Evolutionary conservation across 225 moss, liverwort and hornwort genomes (phyloP), one percentile per base, ranked within the genome.

Genomic region (Ulota crispa): DNA sequence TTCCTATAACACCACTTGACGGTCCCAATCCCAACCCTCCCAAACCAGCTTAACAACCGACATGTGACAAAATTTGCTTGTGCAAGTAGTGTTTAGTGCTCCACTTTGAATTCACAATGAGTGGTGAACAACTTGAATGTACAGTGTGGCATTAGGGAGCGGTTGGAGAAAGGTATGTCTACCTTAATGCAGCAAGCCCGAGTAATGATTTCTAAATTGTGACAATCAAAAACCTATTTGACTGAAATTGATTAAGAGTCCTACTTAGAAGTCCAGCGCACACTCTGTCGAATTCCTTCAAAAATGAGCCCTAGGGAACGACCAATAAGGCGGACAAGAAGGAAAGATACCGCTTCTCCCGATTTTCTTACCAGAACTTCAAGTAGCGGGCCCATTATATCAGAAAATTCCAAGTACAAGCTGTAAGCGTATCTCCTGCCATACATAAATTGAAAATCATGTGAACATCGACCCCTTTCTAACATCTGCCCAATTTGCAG

Each of bases 391-490:
- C 95, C 94, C 28, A 92, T 86, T 53, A 99, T 81, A 53, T 99
- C 99, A 37, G 94, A 99, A 66, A 99, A 87, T 87, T 99, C 99
- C 87, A 99, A 87, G 81, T 92, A 94, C 86, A 99, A 88, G 86
- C 96, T 96, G 87, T 94, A 99, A 70, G 82, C 81, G 72, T 99
- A 99, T 81, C 94, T 89, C 98, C 98, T 99, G 98, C 88, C 83
- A 72, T 64, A 73, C 70, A 86, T 24, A 55, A 47, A 37, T 53
- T 68, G 64, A 72, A 77, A 83, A 47, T 76, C 37, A 80, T 19
- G 71, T 79, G 47, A 81, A 43, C 24, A 69, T 12, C 20, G 30
- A 81, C 23, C 37, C n/a, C 68, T 55, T 47, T 54, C n/a, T 19
- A 79, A 39, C 18, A 62, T 57, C 16, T 43, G 21, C 21, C 4